Conservation (phyloP, 257 asterid species). For the Fraxinus pennsylvanica region DNA sequence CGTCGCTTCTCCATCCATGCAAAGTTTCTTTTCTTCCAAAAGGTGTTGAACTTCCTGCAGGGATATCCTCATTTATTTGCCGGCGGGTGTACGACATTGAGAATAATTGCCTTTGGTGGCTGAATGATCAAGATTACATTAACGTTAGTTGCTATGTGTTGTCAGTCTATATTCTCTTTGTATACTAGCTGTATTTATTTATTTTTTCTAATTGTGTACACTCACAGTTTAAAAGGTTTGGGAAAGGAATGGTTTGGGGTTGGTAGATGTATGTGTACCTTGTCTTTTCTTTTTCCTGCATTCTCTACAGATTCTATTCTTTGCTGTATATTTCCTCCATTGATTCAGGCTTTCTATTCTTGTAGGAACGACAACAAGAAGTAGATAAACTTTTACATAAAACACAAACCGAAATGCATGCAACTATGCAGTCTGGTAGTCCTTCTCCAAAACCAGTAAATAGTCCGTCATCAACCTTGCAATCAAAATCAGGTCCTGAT, state of each 20-base stretch:
- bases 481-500: constrained; percentile 39
- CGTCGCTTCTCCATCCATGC: constrained; percentile 89
- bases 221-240: background rate
- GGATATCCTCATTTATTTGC: constrained; percentile 78
- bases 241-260: background rate
- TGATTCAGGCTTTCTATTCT: background rate
- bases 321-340: background rate
- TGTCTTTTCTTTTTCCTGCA: background rate
- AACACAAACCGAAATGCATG: constrained; percentile 50
- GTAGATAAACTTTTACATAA: constrained; percentile 43
- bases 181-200: background rate
- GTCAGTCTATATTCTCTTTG: background rate
- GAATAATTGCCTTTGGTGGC: constrained; percentile 74
- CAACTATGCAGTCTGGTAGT: constrained; percentile 41
- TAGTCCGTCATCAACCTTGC: constrained; percentile 35
- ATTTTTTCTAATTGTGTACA: background rate
- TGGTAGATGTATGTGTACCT: background rate
- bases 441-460: constrained; percentile 50
- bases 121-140: constrained; percentile 75
- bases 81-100: constrained; percentile 72
- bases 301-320: background rate
- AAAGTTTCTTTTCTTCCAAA: constrained; percentile 96
- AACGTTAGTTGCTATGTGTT: constrained; percentile 51
- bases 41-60: constrained; percentile 74
- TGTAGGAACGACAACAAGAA: constrained; percentile 56